Percentiles rank a stretch among this genome's conserved stretches.
Conservation (phyloP, 306 rosid genomes). For the Malus fusca region DNA sequence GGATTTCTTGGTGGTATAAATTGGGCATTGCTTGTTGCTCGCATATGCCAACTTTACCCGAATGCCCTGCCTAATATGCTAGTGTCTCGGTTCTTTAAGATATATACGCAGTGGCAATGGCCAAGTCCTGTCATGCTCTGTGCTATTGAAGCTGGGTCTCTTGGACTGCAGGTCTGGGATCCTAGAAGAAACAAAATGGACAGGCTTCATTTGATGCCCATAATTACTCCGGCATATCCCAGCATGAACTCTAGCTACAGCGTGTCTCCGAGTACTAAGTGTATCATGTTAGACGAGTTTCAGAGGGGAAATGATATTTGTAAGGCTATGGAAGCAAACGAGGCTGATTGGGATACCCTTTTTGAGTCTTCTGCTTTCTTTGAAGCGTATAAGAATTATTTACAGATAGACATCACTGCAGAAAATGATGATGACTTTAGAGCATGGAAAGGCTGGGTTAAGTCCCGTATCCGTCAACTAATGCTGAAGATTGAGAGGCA, state of each 20-base stretch:
- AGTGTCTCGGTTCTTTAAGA: slow-evolving; percentile 90
- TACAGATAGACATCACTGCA: slow-evolving; percentile 75
- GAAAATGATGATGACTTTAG: slow-evolving; percentile 75
- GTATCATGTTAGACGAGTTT: slow-evolving; percentile 81
- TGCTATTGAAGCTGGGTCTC: slow-evolving; percentile 80
- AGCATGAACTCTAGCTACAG: slow-evolving; percentile 97
- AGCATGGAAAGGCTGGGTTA: slow-evolving; percentile 99
- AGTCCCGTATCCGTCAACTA: slow-evolving; percentile 89
- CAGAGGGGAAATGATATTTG: slow-evolving; percentile 87
- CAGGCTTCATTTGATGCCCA: slow-evolving; percentile 82
- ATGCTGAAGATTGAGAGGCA: slow-evolving; percentile 86
- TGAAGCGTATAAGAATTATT: slow-evolving; percentile 77
- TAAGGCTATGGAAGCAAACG: slow-evolving; percentile 77
- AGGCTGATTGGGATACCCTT: slow-evolving; percentile 88
- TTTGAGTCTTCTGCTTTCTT: slow-evolving; percentile 82
- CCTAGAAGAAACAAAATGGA: slow-evolving; percentile 88
- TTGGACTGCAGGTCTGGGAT: slow-evolving; percentile 92
- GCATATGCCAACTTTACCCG: slow-evolving; percentile 95
- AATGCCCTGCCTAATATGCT: slow-evolving; percentile 96
- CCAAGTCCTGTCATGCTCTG: slow-evolving; percentile 98
- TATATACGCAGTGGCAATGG: slow-evolving; percentile 95
- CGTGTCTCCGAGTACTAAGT: slow-evolving; percentile 80
- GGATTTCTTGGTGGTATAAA: slow-evolving; percentile 99
- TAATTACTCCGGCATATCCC: slow-evolving; percentile 98
- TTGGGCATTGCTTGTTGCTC: slow-evolving; percentile 97